These are phyloP conservation scores for Hypomontagnella submonticulosa DNA, from an alignment of 495 filamentous ascomycete genomes.

Conservation along the genomic window DNA sequence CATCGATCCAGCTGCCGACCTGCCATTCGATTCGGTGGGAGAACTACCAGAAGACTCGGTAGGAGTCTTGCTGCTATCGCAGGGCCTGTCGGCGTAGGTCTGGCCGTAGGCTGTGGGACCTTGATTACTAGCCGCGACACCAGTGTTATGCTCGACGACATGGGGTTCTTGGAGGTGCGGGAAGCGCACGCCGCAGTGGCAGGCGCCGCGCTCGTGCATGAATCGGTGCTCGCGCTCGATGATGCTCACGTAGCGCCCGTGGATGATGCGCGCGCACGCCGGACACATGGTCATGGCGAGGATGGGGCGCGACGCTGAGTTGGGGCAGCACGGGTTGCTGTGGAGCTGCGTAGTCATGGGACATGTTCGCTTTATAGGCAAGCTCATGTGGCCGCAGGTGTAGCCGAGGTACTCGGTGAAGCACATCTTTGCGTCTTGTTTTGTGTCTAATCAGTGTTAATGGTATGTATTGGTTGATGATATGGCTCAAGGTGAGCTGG, in stretches of 20 bases:
- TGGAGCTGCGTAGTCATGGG: conserved; percentile 53
- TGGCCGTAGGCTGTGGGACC: too few species aligned
- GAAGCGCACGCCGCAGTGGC: conserved; percentile 52
- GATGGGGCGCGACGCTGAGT: conserved; percentile 41
- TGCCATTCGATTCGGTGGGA: not conserved
- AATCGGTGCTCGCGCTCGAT: conserved; percentile 58
- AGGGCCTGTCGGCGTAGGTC: too few species aligned
- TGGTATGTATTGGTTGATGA: too few species aligned
- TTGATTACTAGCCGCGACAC: too few species aligned
- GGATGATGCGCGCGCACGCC: conserved; percentile 51
- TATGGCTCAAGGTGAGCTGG: too few species aligned
- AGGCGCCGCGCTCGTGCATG: conserved; percentile 59
- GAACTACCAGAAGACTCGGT: not conserved
- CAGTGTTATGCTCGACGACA: conserved; percentile 16
- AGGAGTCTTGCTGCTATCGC: too few species aligned
- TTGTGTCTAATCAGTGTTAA: too few species aligned
- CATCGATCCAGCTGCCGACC: not conserved
- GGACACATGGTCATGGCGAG: conserved; percentile 52
- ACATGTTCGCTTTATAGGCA: conserved; percentile 52
- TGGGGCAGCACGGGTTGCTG: conserved; percentile 50
- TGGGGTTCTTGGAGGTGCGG: conserved; percentile 49
- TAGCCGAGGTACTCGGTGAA: conserved; percentile 56
- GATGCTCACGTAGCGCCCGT: conserved; percentile 54
- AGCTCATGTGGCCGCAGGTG: conserved; percentile 57
- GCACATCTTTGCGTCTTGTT: conserved; percentile 48